These are phyloP conservation scores for Fistulinella prunicolor DNA, from an alignment of 768 basidiomycete genomes.

Conservation along the genomic window DNA sequence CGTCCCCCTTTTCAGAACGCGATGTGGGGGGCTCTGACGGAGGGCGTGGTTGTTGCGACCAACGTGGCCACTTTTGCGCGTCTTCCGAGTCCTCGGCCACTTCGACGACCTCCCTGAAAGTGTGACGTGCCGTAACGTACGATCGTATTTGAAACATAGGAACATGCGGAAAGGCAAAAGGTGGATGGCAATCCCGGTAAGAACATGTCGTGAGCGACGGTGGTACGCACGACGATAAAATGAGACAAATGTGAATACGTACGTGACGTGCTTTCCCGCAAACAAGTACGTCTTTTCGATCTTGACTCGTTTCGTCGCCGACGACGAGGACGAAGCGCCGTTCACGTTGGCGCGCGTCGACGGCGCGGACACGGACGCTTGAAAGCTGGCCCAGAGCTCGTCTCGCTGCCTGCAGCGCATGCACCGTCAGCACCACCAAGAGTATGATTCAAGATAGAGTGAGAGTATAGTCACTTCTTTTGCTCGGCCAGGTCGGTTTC, in stretches of 20 bases:
- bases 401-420: constrained; percentile 49
- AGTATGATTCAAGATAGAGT: no score
- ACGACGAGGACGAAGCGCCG: constrained; percentile 7
- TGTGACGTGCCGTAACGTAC: neutral
- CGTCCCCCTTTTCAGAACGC: no score
- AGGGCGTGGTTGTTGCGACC: constrained; percentile 23
- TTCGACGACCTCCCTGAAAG: constrained; percentile 64
- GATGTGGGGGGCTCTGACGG: no score
- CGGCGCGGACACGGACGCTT: constrained; percentile 51
- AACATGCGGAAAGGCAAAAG: no score
- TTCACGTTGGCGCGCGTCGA: constrained; percentile 5
- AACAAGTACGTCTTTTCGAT: constrained; percentile 69
- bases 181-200: no score
- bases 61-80: constrained; percentile 71
- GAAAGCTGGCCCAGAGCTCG: constrained; percentile 65
- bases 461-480: constrained; percentile 51
- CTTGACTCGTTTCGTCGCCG: constrained; percentile 50
- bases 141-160: neutral
- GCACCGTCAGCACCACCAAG: neutral
- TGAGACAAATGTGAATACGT: constrained; percentile 26
- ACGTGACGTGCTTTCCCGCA: constrained; percentile 77
- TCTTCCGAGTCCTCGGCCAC: constrained; percentile 73
- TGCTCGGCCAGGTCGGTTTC: constrained; percentile 38
- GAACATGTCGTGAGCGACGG: neutral
- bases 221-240: neutral